Percentiles rank a stretch among this genome's conserved stretches.
These are phyloP conservation scores for Aquilaria malaccensis DNA, from an alignment of 345 rosid genomes.

Conservation along the genomic window DNA sequence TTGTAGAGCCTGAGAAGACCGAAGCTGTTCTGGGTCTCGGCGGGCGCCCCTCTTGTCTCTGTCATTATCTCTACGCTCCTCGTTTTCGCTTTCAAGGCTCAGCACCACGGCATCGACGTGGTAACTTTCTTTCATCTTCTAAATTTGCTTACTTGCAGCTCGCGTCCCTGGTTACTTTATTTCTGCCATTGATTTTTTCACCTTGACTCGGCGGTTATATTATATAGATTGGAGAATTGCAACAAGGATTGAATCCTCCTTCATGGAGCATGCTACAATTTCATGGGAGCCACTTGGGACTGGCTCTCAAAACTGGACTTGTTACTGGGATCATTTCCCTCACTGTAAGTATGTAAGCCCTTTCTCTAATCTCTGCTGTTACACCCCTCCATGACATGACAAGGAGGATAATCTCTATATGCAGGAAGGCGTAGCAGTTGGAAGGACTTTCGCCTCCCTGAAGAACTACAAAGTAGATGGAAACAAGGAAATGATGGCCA, in stretches of 20 bases:
- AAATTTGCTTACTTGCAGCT: background rate
- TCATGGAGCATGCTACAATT: slow-evolving; percentile 87
- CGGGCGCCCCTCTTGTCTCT: slow-evolving; percentile 47
- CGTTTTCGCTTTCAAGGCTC: slow-evolving; percentile 71
- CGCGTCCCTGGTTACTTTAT: background rate
- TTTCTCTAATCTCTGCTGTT: background rate
- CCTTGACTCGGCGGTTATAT: background rate
- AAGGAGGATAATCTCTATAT: background rate
- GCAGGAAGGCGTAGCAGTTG: slow-evolving; percentile 99
- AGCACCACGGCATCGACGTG: slow-evolving; percentile 61
- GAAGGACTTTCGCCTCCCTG: slow-evolving; percentile 89
- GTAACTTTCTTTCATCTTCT: slow-evolving; percentile 20
- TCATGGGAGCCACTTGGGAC: slow-evolving; percentile 63
- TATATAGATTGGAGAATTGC: slow-evolving; percentile 70
- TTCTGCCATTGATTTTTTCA: slow-evolving; percentile 6
- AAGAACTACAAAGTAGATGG: slow-evolving; percentile 91
- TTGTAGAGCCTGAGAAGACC: slow-evolving; percentile 4
- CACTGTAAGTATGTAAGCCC: slow-evolving; percentile 63
- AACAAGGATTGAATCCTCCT: slow-evolving; percentile 88
- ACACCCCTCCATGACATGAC: background rate
- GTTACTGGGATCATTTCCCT: slow-evolving; percentile 91
- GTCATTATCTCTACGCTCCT: slow-evolving; percentile 74
- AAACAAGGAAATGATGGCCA: slow-evolving; percentile 98
- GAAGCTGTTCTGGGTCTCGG: slow-evolving; percentile 19
- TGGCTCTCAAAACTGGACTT: slow-evolving; percentile 70